Conservation (phyloP, 257 asterid genomes). For the Solanum chiquidenum region DNA sequence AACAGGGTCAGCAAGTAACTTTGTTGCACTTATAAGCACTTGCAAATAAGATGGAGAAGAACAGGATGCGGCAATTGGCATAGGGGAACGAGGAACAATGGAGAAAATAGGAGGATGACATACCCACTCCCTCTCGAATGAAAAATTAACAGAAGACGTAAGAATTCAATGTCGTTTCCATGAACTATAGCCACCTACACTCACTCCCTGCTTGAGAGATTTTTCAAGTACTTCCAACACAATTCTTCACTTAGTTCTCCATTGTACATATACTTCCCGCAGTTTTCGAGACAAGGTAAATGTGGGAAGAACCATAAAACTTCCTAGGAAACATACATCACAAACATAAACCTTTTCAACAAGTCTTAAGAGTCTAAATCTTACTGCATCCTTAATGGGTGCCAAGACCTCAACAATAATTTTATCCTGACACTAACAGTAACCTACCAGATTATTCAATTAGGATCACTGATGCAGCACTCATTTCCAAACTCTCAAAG, state of each 20-base stretch:
- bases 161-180: neutral
- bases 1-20: neutral
- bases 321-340: neutral
- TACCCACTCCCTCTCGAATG: neutral
- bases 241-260: neutral
- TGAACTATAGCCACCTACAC: neutral
- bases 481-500: neutral
- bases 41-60: neutral
- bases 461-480: neutral
- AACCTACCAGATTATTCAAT: neutral
- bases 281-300: neutral
- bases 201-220: neutral
- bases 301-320: neutral
- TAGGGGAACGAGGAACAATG: neutral
- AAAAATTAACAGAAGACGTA: neutral
- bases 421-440: neutral
- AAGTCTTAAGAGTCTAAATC: neutral
- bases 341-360: neutral
- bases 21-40: neutral
- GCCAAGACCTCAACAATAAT: neutral
- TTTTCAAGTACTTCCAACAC: neutral
- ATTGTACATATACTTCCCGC: neutral
- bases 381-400: neutral
- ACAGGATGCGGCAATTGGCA: neutral
- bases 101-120: neutral